phyloP scores from a whole-genome alignment of 106 monocot species.

The Platanthera zijinensis region DNA sequence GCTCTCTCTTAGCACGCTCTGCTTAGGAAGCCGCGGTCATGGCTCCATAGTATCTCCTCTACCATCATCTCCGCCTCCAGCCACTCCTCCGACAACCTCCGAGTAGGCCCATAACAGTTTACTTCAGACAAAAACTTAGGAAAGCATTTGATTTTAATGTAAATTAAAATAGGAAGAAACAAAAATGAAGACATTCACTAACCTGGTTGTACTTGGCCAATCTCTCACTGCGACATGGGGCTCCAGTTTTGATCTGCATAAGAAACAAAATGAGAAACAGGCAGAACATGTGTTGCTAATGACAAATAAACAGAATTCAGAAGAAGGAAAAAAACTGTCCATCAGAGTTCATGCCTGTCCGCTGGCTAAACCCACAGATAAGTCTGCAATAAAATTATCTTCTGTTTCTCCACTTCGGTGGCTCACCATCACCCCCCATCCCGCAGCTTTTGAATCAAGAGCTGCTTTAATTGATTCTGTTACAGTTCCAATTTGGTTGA shows the following conservation, averaged over 20 bases:
- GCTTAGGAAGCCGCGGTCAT: no score
- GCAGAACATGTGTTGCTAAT: background rate
- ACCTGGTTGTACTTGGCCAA: constrained; percentile 98
- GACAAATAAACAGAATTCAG: background rate
- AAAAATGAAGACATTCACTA: background rate
- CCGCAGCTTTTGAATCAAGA: constrained; percentile 95
- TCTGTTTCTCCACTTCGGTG: constrained; percentile 99
- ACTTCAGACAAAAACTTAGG: no score
- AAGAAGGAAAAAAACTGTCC: background rate
- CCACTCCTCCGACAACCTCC: no score
- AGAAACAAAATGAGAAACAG: background rate
- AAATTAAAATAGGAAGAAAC: background rate
- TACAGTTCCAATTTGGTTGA: constrained; percentile 92
- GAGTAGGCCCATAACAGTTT: no score
- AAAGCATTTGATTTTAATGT: no score
- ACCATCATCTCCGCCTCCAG: no score
- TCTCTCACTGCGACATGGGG: constrained; percentile 91
- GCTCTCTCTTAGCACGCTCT: no score
- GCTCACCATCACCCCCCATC: constrained; percentile 99
- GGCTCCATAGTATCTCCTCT: no score
- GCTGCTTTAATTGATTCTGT: constrained; percentile 91
- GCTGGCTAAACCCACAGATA: constrained; percentile 87
- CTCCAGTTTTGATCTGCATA: constrained; percentile 96
- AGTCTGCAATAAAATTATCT: constrained; percentile 96
- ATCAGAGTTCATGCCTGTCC: constrained; percentile 58